Evolutionary conservation across 225 moss, liverwort and hornwort species (phyloP).

Genomic region (Thuidium tamariscinum): DNA sequence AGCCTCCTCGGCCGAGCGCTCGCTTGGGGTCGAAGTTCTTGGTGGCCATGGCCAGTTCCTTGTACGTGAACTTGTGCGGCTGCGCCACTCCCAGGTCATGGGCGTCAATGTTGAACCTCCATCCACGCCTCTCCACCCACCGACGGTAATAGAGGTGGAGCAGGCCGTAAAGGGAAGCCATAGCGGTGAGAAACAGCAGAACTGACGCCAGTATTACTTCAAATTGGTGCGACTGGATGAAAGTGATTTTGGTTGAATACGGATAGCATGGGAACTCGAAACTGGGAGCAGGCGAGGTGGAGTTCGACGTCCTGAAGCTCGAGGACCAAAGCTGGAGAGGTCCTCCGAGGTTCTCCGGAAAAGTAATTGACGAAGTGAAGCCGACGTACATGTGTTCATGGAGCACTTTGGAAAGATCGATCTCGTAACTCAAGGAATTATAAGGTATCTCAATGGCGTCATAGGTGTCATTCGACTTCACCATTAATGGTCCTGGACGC

Average conservation of each 20-base stretch:
- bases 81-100: neutral
- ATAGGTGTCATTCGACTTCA: neutral
- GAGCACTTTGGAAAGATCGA: neutral
- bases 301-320: neutral
- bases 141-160: neutral
- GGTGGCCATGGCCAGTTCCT: neutral
- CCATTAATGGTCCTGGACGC: neutral
- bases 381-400: neutral
- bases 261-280: neutral
- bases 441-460: neutral
- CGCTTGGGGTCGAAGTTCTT: neutral
- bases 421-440: neutral
- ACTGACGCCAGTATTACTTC: neutral
- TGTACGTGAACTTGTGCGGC: neutral
- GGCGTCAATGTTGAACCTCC: neutral
- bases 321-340: fast-evolving
- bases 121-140: neutral
- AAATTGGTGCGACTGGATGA: no score
- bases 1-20: neutral
- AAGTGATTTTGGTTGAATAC: neutral
- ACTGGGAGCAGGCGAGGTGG: neutral
- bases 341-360: neutral
- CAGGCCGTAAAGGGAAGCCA: neutral
- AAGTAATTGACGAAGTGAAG: neutral
- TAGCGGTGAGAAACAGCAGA: neutral